phyloP scores from a whole-genome alignment of 495 filamentous ascomycete species.

The Massariosphaeria phaeospora region DNA sequence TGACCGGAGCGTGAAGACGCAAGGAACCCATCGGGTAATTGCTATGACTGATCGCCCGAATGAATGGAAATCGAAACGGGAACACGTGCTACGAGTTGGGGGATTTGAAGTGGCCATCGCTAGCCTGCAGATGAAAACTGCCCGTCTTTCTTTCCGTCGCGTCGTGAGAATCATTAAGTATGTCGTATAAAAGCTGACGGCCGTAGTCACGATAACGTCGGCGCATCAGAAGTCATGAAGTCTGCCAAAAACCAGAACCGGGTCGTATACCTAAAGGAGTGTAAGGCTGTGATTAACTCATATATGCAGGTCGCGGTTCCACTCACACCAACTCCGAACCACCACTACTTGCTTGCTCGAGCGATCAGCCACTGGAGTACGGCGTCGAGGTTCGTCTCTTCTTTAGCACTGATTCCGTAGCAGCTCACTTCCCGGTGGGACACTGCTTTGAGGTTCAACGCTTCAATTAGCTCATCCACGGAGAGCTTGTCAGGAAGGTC shows the following conservation, averaged over 20 bases:
- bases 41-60: conserved; percentile 20
- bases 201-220: conserved; percentile 25
- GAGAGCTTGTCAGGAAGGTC: conserved; percentile 81
- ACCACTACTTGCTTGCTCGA: conserved; percentile 59
- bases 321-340: not conserved
- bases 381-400: conserved; percentile 96
- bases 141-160: conserved; percentile 38
- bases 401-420: conserved; percentile 97
- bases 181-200: conserved; percentile 36
- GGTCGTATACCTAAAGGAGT: not conserved
- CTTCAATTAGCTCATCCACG: conserved; percentile 92
- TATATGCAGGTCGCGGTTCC: conserved; percentile 5
- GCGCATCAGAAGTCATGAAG: conserved; percentile 32
- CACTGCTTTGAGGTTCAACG: conserved; percentile 82
- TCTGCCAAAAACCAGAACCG: conserved; percentile 13
- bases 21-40: conserved; percentile 1
- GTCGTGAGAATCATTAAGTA: conserved; percentile 36
- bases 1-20: conserved; percentile 1
- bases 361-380: conserved; percentile 96
- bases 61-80: conserved; percentile 23
- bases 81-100: conserved; percentile 32
- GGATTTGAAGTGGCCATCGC: conserved; percentile 37
- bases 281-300: not conserved
- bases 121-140: conserved; percentile 35
- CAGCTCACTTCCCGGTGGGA: conserved; percentile 93